These are phyloP conservation scores for Cladosporium sp. DNA, from an alignment of 2,329 filamentous ascomycete species.

Conservation along the genomic window DNA sequence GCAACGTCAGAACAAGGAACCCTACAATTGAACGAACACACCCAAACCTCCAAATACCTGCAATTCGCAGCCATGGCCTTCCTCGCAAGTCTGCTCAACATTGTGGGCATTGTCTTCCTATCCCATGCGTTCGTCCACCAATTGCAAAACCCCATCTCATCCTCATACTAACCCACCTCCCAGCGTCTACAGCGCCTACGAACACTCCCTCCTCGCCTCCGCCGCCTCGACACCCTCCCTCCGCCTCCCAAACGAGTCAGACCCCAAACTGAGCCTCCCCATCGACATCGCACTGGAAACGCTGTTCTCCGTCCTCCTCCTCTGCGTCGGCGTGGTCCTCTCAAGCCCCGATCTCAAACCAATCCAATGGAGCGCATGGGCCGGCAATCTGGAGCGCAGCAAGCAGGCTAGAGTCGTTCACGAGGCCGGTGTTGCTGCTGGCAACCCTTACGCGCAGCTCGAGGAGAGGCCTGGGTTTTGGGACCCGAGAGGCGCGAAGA, in stretches of 20 bases:
- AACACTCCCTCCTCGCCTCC: constrained; percentile 70
- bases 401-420: constrained; percentile 51
- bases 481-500: constrained; percentile 73
- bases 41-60: background rate
- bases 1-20: too few relatives aligned
- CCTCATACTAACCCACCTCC: constrained; percentile 21
- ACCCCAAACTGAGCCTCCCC: constrained; percentile 53
- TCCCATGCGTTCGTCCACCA: constrained; percentile 71
- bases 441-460: constrained; percentile 74
- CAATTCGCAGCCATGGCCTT: constrained; percentile 5
- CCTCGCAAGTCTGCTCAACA: constrained; percentile 46
- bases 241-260: constrained; percentile 28
- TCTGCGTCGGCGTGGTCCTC: constrained; percentile 78
- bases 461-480: constrained; percentile 82
- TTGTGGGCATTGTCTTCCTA: constrained; percentile 72
- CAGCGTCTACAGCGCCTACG: constrained; percentile 95
- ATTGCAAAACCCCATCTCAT: background rate
- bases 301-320: constrained; percentile 70
- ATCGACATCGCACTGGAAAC: constrained; percentile 87
- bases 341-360: constrained; percentile 75
- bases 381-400: constrained; percentile 71
- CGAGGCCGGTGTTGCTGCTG: constrained; percentile 66
- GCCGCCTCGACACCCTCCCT: constrained; percentile 37
- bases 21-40: too few relatives aligned
- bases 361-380: constrained; percentile 78